Base-by-base conservation (phyloP, 768 basidiomycete genomes). In the Hemileccinum rubropunctum region DNA sequence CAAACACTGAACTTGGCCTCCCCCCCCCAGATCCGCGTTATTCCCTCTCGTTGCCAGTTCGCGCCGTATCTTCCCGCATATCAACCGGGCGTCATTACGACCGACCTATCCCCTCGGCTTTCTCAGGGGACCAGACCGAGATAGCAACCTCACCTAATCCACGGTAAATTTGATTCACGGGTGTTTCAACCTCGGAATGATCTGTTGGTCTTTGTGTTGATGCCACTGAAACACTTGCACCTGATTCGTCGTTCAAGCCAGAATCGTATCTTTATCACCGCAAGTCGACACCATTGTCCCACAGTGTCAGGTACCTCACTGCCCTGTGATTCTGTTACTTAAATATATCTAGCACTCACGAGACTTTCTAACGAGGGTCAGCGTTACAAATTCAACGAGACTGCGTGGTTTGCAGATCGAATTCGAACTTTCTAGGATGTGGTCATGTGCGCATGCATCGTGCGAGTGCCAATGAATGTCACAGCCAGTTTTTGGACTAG, bases 51-150 rank as follows among this genome's bases (percentile, higher is more conserved):
- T 37, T 23, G 23, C 23, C 23, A 23, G 23, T 3, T 23, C 32
- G 14, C 39, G 21, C 21, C 34, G 17, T 15, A n/a, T 18, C 35
- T 34, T n/a, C 30, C 47, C 23, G 17, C 33, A 42, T n/a, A 10
- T 33, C 49, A 44, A 27, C 28, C 28, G 28, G 28, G 11, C 28
- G 11, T 23, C 23, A 23, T 18, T 51, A 17, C 14, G 21, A 18
- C 38, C 33, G 17, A 17, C 15, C n/a, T 48, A 61, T 56, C 44
- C 44, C 60, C 58, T 60, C 61, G 58, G 51, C 35, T 39, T 63
- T 63, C 60, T 45, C 61, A 62, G 42, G 46, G 20, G 9, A 6
- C n/a, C 33, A 33, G 23, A 14, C 14, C 20, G 23, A 23, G 23
- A 23, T 23, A 23, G 23, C 23, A 6, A 23, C 3, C 23, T n/a